phyloP scores from a whole-genome alignment of 495 filamentous ascomycete species.

The Cercophora samala region DNA sequence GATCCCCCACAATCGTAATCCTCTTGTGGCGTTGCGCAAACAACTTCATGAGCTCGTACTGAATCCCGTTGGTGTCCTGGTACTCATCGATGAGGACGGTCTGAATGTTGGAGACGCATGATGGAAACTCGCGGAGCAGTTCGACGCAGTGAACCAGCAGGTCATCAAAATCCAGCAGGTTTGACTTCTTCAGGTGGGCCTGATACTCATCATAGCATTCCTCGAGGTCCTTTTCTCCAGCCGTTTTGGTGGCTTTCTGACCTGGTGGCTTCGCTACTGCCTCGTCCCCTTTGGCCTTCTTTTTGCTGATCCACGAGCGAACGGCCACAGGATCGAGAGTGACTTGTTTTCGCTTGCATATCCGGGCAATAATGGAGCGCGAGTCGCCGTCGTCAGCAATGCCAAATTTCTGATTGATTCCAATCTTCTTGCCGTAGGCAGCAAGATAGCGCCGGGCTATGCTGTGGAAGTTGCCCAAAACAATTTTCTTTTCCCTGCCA shows the following conservation, averaged over 20 bases:
- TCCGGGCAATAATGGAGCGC: conserved; percentile 70
- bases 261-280: conserved; percentile 24
- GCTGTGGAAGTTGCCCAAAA: conserved; percentile 95
- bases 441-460: conserved; percentile 84
- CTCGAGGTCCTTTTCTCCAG: conserved; percentile 59
- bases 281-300: conserved; percentile 71
- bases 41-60: conserved; percentile 92
- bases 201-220: conserved; percentile 79
- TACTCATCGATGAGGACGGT: conserved; percentile 96
- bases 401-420: conserved; percentile 76
- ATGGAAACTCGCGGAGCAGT: conserved; percentile 69
- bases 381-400: conserved; percentile 89
- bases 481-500: conserved; percentile 69
- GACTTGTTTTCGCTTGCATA: conserved; percentile 69
- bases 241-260: conserved; percentile 35
- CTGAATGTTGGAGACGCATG: conserved; percentile 89
- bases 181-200: conserved; percentile 64
- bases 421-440: conserved; percentile 82
- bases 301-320: conserved; percentile 74
- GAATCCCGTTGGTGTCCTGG: conserved; percentile 93
- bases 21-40: conserved; percentile 68
- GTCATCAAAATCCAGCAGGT: conserved; percentile 94
- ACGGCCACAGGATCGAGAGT: conserved; percentile 67
- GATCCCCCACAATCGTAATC: conserved; percentile 95
- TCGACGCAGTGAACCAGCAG: conserved; percentile 81